These are phyloP conservation scores for Pythium chondricola DNA, from an alignment of 352 stramenopile genomes.

Conservation along the genomic window DNA sequence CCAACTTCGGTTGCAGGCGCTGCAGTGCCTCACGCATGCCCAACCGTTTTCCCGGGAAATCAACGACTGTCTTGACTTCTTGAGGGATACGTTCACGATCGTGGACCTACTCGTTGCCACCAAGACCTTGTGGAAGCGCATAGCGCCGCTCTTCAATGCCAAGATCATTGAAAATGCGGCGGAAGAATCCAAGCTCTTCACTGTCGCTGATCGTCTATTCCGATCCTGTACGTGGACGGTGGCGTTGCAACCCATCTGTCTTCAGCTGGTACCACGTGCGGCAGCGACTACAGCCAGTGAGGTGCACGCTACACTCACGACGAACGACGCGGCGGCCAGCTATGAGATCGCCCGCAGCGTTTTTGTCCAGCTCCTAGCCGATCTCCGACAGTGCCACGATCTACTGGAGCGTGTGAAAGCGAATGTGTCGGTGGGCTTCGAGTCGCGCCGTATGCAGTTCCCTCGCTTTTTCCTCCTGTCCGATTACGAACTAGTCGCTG, in stretches of 20 bases:
- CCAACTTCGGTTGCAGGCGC: slow-evolving; percentile 35
- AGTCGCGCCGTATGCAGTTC: slow-evolving; percentile 47
- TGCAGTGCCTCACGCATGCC: slow-evolving; percentile 41
- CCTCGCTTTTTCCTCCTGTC: slow-evolving; percentile 67
- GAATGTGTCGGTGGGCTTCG: slow-evolving; percentile 37
- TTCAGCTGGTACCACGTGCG: slow-evolving; percentile 22
- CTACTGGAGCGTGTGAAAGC: slow-evolving; percentile 41
- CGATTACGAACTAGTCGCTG: slow-evolving; percentile 44
- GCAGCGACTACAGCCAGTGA: neutral
- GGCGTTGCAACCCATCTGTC: slow-evolving; percentile 31
- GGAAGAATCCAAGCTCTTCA: slow-evolving; percentile 39
- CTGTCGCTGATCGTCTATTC: slow-evolving; percentile 34
- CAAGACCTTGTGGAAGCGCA: slow-evolving; percentile 40
- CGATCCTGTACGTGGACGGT: slow-evolving; percentile 10
- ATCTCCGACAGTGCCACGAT: slow-evolving; percentile 29
- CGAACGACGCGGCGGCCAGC: neutral
- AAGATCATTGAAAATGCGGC: slow-evolving; percentile 38
- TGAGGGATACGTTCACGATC: slow-evolving; percentile 29
- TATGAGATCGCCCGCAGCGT: neutral
- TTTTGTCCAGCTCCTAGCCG: slow-evolving; percentile 19
- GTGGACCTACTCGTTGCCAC: slow-evolving; percentile 32
- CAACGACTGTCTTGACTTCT: slow-evolving; percentile 39
- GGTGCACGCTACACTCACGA: neutral
- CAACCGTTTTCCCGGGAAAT: slow-evolving; percentile 41
- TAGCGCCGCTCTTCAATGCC: slow-evolving; percentile 45